Base-by-base conservation (phyloP, 768 basidiomycete genomes). In the Lentinula sp. region DNA sequence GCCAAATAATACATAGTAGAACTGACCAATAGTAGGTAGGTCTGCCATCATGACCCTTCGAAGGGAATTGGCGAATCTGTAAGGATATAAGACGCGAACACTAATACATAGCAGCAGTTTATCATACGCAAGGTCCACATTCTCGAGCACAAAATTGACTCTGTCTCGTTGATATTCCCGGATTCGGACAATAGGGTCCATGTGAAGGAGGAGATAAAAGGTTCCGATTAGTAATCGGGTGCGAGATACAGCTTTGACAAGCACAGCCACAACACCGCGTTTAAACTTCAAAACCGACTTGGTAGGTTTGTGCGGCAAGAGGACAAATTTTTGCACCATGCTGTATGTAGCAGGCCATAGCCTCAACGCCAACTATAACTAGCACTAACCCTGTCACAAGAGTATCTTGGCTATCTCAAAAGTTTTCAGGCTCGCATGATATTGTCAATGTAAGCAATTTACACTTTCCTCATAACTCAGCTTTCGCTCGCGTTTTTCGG, bases 21-120 rank as follows among this genome's bases (percentile, higher is more conserved):
- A 79, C 91, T 70, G 70, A 94, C 95, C 94, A 64, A 99, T 84
- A 61, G 97, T 98, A 16, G 95, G 92, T 64, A 99, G 87, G 73
- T 98, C 95, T 33, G 97, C 96, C 76, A 98, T 95, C 79, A 98
- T 88, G 42, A 93, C 90, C 67, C 97, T 82, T 67, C 97, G 85
- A 43, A 99, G 70, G 6, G 95, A 95, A 74, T 99, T 99, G 58
- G 96, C 96, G 66, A 96, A 90, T 50, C 94, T 95, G 65, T 39
- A 39, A 48, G 51, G 61, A 53, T 62, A 62, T 65, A n/a, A 63
- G 59, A 61, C n/a, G 55, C 15, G 50, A 61, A 53, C 18, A 53
- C 66, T 46, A 63, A 51, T 46, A 13, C 45, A 58, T 58, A 53
- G 51, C 49, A 59, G 33, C 42, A 32, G 18, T 23, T 50, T 49